Conservation (phyloP, 441 rosid genomes). For the Biscutella laevigata region DNA sequence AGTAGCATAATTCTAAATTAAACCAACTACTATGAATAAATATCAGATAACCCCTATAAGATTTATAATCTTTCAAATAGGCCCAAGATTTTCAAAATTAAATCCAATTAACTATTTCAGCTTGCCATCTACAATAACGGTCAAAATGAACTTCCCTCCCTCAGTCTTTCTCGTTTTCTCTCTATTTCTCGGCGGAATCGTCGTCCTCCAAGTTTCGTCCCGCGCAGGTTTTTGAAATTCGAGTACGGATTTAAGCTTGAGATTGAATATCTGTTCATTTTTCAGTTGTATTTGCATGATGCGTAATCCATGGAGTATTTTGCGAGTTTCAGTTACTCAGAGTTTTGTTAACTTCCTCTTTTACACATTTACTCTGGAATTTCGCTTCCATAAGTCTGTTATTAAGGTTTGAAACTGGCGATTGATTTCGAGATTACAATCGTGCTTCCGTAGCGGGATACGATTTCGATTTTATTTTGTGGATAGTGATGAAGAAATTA, state of each 20-base stretch:
- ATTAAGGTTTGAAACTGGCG: background rate
- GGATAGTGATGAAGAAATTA: background rate
- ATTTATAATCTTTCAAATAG: background rate
- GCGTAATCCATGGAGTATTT: background rate
- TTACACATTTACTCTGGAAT: background rate
- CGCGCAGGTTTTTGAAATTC: background rate
- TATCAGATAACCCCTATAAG: background rate
- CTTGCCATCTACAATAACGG: background rate
- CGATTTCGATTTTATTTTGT: background rate
- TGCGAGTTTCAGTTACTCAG: background rate
- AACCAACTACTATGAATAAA: background rate
- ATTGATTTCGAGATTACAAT: background rate
- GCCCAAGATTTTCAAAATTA: too few relatives aligned
- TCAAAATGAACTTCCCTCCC: conserved; percentile 6
- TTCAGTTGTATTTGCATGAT: background rate
- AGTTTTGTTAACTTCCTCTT: background rate
- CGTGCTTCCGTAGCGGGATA: background rate
- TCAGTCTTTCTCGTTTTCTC: conserved; percentile 12
- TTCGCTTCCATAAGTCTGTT: background rate
- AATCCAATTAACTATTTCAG: background rate
- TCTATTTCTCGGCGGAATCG: background rate
- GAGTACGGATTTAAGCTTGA: background rate
- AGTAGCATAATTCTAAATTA: background rate
- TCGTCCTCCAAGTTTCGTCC: conserved; percentile 5
- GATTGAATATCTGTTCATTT: background rate